These are phyloP conservation scores for Boletus vinaceobasis DNA, from an alignment of 768 basidiomycete species.

Conservation along the genomic window DNA sequence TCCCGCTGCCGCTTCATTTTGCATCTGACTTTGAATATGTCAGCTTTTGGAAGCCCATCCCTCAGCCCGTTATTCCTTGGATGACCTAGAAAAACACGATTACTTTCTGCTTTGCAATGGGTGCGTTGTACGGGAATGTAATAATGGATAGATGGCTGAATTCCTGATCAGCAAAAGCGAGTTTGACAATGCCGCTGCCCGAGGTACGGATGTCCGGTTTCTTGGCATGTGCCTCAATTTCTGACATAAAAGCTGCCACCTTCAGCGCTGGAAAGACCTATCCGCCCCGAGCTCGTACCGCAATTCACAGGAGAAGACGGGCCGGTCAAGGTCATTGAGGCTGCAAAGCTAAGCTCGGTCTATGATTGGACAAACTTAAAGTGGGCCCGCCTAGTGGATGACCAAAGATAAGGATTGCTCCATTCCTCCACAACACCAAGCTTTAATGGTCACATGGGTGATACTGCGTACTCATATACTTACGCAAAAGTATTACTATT, in stretches of 20 bases:
- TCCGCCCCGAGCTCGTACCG: constrained; percentile 23
- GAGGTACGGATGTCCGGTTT: constrained; percentile 16
- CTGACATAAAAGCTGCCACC: constrained; percentile 6
- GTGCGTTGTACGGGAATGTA: constrained; percentile 12
- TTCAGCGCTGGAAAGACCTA: constrained; percentile 15
- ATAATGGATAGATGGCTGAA: constrained; percentile 2
- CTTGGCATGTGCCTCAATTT: background rate
- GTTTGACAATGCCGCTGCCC: constrained; percentile 18
- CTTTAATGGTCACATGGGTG: constrained; percentile 6
- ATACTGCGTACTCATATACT: background rate
- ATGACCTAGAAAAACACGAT: constrained; percentile 22
- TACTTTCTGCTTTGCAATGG: constrained; percentile 23
- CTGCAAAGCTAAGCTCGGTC: background rate
- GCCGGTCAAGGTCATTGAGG: constrained; percentile 8
- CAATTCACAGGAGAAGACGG: background rate
- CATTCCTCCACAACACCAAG: constrained; percentile 3
- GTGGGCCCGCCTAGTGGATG: background rate
- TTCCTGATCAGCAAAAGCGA: constrained; percentile 16
- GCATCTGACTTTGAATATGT: background rate
- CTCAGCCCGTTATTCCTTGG: constrained; percentile 13
- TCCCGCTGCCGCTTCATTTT: background rate
- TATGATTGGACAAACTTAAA: constrained; percentile 23
- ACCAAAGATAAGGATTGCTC: constrained; percentile 10
- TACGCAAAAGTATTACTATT: constrained; percentile 20
- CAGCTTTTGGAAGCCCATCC: constrained; percentile 21